These are phyloP conservation scores for Microthlaspi erraticum DNA, from an alignment of 345 rosid species.

Conservation along the genomic window DNA sequence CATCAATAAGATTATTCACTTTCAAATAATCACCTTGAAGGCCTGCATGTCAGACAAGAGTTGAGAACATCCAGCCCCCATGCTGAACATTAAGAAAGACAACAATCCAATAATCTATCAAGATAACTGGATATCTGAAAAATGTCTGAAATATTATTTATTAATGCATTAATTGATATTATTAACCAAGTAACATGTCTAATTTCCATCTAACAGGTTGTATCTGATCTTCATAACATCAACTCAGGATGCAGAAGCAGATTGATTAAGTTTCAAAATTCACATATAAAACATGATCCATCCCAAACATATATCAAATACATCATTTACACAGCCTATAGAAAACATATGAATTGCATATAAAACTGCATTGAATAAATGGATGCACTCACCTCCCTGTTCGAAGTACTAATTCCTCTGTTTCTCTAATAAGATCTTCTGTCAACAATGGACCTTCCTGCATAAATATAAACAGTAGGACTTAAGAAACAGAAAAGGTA, in stretches of 20 bases:
- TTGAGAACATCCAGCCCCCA: constrained; percentile 99
- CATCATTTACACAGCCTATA: not conserved
- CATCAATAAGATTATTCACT: constrained; percentile 18
- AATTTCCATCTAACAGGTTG: constrained; percentile 1
- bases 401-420: constrained; percentile 92
- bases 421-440: constrained; percentile 94
- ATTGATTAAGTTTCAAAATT: not conserved
- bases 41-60: constrained; percentile 99
- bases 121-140: constrained; percentile 30
- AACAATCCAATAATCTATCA: constrained; percentile 43
- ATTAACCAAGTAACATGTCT: constrained; percentile 5
- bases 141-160: constrained; percentile 29
- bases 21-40: constrained; percentile 69
- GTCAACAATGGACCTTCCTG: constrained; percentile 96
- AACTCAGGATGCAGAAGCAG: constrained; percentile 1
- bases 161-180: constrained; percentile 6
- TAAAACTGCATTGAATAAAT: not conserved
- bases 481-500: constrained; percentile 18
- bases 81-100: constrained; percentile 60
- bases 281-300: not conserved
- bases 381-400: constrained; percentile 77
- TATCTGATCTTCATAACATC: constrained; percentile 11
- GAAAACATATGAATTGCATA: not conserved
- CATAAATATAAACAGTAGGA: constrained; percentile 32
- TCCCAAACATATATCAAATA: not conserved